Evolutionary conservation across 352 stramenopile species (phyloP), one percentile per base, ranked within the genome.

Genomic region (Phytophthora chlamydospora): DNA sequence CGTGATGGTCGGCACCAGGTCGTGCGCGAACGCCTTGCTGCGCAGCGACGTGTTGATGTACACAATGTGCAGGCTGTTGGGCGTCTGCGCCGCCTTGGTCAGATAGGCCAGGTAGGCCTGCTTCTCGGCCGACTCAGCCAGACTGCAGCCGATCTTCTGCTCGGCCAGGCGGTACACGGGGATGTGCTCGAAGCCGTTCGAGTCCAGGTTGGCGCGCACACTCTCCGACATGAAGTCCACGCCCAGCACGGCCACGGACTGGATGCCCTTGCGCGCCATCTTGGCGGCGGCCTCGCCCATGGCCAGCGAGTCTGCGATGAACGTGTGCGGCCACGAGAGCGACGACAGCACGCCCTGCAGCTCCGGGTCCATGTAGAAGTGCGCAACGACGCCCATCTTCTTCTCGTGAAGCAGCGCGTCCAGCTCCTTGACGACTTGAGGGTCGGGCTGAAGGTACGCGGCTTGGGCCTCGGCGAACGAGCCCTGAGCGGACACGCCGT

Each of bases 351-450:
- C 78, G 48, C 89, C 89, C 68, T 99, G 95, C 27, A 99, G 78
- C 79, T 99, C 97, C 2, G 98, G 95, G 80, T 99, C 97, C 97
- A 99, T 99, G 83, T 99, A 99, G 66, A 98, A 99, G 55, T 99
- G 97, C 16, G 96, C 96, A 21, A 99, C 96, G 58, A 99, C 95
- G 44, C 96, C 95, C 76, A 98, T 97, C 54, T 98, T 98, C 59
- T 96, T 95, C 29, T 88, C 73, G 38, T 96, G 71, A 14, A 99
- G 74, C 47, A 91, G 68, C 58, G 83, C 77, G 31, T 97, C 80
- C 4, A 99, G 69, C 32, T 93, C 75, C 50, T 89, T 78, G 13
- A 99, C 96, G 12, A 91, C 70, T 9, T 96, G 68, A 71, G 80
- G 73, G 62, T 97, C 86, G 13, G 90, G 90, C 64, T 90, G 67